Base-by-base conservation (phyloP, 306 rosid species). In the Sechiopsis laciniata region DNA sequence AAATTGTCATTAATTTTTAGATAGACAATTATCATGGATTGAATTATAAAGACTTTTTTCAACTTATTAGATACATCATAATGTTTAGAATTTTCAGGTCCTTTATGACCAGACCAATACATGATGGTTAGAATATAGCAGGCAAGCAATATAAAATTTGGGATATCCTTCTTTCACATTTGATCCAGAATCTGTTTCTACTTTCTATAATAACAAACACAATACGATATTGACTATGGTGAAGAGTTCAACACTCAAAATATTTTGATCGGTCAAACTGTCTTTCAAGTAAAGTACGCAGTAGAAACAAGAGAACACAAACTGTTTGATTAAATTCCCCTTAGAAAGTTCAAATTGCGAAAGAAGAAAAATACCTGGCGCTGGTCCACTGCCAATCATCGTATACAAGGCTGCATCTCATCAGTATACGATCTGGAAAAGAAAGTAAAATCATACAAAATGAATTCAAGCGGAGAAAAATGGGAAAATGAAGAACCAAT, bases 241-340 rank as follows among this genome's bases (percentile, higher is more conserved):
- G 72, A 20, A 10, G n/a, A 48, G 35, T 68, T 12, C 57, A 20
- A 26, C 42, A 20, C 56, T 20, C n/a, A 10, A 29, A 68, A 51
- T 1, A n/a, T 14, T 21, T 46, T 22, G 42, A 48, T 50, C 21
- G 22, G 21, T 69, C 37, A 13, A 69, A 16, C 13, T 69, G 20
- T 48, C 35, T 32, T 32, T 22, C 59, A 69, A 50, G 22, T 29
- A 50, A 51, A 70, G 2, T 22, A 7, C 10, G 48, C 32, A 26
- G 8, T 45, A 4, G n/a, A 8, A 24, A 29, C 35, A 16, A 26
- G 2, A 3, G 60, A 14, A 7, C 56, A 52, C 74, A n/a, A 51
- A 70, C 60, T 52, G 74, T 50, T 24, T 14, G 48, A 70, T 70
- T 16, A 52, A 70, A 70, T 51, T 70, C 48, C 74, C 15, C 16